Base-by-base conservation (phyloP, 495 filamentous ascomycete species). In the Corynascus novoguineensis region DNA sequence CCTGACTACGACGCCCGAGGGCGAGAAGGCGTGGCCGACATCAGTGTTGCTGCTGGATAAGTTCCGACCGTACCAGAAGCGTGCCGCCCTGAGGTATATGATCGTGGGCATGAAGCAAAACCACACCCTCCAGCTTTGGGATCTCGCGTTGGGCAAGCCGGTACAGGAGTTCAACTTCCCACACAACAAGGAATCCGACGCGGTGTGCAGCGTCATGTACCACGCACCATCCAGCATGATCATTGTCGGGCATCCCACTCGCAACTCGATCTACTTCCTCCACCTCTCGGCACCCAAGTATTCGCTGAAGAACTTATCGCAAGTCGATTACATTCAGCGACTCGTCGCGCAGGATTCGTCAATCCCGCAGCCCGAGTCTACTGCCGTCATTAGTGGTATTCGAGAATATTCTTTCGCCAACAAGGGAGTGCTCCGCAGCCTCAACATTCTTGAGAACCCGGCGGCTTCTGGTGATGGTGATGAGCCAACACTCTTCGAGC, bases 61-160 rank as follows among this genome's bases (percentile, higher is more conserved):
- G 77, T 83, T 87, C 68, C 86, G 90, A 17, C 89, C 93, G 27
- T 96, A 92, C 68, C 81, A 83, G 68, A 93, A 89, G 71, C 86
- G 86, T 31, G 84, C 85, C 66, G 91, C 95, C 17, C 74, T 95
- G 56, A 82, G 95, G 57, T 99, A 97, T 74, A 84, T 97, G 72
- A 82, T 99, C 57, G 92, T 99, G 49, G 95, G 95, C 58, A 87
- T 97, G 79, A 97, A 97, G 75, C 95, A 97, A 70, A 99, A 99
- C 70, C 95, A 99, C 74, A 93, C 91, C 47, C 84, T 99, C 58
- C 95, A 99, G 76, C 81, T 99, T 55, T 99, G 95, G 95, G 95
- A 99, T 81, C 87, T 99, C 70, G 89, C 88, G 54, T 83, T 99
- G 5, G 85, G 85, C 53, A 96, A 95, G 75, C 86, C 92, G 28